Percentiles rank a stretch among this genome's conserved stretches.
These are phyloP conservation scores for Tylopilus sp. DNA, from an alignment of 768 basidiomycete genomes.

Conservation along the genomic window DNA sequence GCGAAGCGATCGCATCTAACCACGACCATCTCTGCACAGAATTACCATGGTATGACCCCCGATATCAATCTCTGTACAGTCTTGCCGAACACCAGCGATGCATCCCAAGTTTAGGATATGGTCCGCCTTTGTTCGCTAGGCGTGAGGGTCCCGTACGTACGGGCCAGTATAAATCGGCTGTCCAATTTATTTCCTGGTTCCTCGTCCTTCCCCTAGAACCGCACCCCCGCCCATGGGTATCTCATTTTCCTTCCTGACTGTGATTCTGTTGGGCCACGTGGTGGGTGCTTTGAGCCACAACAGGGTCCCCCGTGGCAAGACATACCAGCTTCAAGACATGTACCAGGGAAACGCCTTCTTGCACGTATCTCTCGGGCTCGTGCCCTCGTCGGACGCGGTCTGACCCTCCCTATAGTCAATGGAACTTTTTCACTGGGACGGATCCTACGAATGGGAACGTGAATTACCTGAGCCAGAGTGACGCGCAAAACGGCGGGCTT, in stretches of 20 bases:
- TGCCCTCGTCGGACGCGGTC: background rate
- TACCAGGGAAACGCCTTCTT: constrained; percentile 53
- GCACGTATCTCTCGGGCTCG: constrained; percentile 33
- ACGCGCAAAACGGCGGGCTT: constrained; percentile 50
- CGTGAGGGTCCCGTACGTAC: background rate
- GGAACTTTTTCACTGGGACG: constrained; percentile 53
- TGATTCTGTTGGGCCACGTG: constrained; percentile 29
- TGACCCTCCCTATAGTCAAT: constrained; percentile 40
- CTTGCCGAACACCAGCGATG: background rate
- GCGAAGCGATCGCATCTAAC: background rate
- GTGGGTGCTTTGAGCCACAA: constrained; percentile 21
- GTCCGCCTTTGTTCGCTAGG: background rate
- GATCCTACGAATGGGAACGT: constrained; percentile 77
- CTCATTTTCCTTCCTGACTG: constrained; percentile 25
- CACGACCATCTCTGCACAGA: background rate
- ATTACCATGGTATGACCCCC: background rate
- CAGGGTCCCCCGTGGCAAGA: constrained; percentile 1
- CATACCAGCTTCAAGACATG: constrained; percentile 34
- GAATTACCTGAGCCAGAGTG: constrained; percentile 45
- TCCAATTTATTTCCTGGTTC: background rate
- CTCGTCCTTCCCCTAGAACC: background rate
- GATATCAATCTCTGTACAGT: background rate
- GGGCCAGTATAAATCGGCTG: constrained; percentile 4
- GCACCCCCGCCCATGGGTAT: constrained; percentile 19
- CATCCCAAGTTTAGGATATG: background rate